These are phyloP conservation scores for Stenocarpella maydis DNA, from an alignment of 2,329 filamentous ascomycete genomes.

Conservation along the genomic window DNA sequence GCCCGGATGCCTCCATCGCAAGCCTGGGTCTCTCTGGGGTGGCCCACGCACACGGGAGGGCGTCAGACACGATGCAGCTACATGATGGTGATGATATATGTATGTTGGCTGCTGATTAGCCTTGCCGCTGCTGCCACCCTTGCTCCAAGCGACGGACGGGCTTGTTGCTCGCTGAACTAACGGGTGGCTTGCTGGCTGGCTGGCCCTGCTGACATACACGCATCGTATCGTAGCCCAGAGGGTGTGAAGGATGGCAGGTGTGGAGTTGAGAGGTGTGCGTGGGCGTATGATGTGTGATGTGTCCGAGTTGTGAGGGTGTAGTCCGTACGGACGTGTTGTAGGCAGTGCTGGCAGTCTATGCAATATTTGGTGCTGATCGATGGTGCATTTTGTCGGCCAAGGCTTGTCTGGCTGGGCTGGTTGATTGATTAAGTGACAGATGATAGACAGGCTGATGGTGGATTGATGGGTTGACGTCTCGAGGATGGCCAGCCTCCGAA, in stretches of 20 bases:
- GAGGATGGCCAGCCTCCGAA: constrained; percentile 4
- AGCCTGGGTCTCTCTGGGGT: neutral
- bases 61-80: constrained; percentile 5
- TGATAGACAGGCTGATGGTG: no score
- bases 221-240: neutral
- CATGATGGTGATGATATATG: neutral
- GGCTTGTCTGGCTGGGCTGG: neutral
- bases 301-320: no score
- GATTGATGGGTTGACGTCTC: neutral
- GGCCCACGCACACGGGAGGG: constrained; percentile 9
- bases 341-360: no score
- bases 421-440: neutral
- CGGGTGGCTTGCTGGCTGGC: neutral
- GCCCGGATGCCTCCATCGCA: constrained; percentile 25
- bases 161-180: neutral
- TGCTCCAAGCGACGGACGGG: neutral
- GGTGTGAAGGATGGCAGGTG: neutral
- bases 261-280: neutral
- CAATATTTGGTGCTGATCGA: neutral
- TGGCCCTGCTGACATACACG: neutral
- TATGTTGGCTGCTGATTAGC: neutral
- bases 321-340: no score
- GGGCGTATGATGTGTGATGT: no score
- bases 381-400: neutral
- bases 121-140: neutral